Percentiles rank a stretch among this genome's conserved stretches.
These are phyloP conservation scores for Heterobasidion annosum DNA, from an alignment of 1,284 basidiomycete species.

Conservation along the genomic window DNA sequence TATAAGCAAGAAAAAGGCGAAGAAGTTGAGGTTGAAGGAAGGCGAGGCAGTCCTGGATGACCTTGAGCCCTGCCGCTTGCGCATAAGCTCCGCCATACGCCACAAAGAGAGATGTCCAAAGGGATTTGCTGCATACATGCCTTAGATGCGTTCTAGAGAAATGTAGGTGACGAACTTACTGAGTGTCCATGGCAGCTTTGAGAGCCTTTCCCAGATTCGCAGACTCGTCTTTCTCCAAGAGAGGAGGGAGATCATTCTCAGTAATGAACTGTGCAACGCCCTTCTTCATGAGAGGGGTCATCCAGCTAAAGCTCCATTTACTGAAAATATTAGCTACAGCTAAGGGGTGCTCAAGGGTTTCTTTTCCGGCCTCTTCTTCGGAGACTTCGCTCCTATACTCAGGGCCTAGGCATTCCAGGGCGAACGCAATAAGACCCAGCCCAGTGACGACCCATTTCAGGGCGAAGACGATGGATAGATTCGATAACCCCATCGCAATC, in stretches of 20 bases:
- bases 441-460: conserved; percentile 39
- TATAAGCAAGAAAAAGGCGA: conserved; percentile 73
- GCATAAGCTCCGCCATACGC: conserved; percentile 79
- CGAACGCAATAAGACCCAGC: conserved; percentile 51
- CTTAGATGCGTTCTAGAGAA: neutral
- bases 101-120: conserved; percentile 66
- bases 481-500: conserved; percentile 19
- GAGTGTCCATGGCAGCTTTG: conserved; percentile 48
- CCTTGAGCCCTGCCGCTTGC: conserved; percentile 60
- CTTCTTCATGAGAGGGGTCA: conserved; percentile 71
- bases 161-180: conserved; percentile 26
- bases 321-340: conserved; percentile 81
- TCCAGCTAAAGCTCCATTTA: conserved; percentile 71
- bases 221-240: conserved; percentile 66
- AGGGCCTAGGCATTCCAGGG: conserved; percentile 66
- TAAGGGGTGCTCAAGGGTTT: conserved; percentile 60
- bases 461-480: conserved; percentile 27
- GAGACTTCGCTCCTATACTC: conserved; percentile 37
- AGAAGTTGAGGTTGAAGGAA: conserved; percentile 91
- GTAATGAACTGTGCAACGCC: conserved; percentile 56
- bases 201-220: conserved; percentile 61
- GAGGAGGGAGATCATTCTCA: conserved; percentile 68
- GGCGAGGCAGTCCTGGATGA: conserved; percentile 70
- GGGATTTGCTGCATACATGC: conserved; percentile 29
- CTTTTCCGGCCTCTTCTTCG: conserved; percentile 25